phyloP scores from a whole-genome alignment of 1,284 basidiomycete species.

The Salmacisia buchloeana region DNA sequence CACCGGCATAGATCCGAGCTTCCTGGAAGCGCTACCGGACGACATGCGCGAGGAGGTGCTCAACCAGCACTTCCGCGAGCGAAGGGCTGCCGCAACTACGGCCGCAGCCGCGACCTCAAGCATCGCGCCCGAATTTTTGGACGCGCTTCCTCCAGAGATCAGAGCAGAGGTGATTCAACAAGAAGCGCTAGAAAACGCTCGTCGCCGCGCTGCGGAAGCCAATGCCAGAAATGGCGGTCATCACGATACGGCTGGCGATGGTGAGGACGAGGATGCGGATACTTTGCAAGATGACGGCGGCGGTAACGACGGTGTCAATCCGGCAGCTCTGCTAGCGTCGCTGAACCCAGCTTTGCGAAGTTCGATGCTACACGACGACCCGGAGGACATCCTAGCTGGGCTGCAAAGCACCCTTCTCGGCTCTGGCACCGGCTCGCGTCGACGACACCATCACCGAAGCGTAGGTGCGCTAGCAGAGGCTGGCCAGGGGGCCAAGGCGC shows the following conservation, averaged over 20 bases:
- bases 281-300: constrained; percentile 6
- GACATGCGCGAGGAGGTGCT: constrained; percentile 98
- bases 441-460: constrained; percentile 3
- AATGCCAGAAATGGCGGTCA: constrained; percentile 26
- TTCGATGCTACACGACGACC: not conserved
- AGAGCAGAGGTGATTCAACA: constrained; percentile 94
- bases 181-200: constrained; percentile 74
- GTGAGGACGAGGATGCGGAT: constrained; percentile 9
- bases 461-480: not conserved
- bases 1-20: constrained; percentile 95
- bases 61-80: constrained; percentile 90
- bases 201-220: constrained; percentile 56
- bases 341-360: not conserved
- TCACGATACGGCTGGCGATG: constrained; percentile 47
- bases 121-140: constrained; percentile 90
- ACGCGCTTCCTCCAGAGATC: constrained; percentile 90
- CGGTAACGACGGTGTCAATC: not conserved
- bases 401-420: not conserved
- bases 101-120: constrained; percentile 62
- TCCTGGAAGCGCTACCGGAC: constrained; percentile 93
- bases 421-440: not conserved
- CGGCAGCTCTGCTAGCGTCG: not conserved
- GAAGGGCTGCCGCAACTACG: constrained; percentile 59
- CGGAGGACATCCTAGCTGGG: not conserved
- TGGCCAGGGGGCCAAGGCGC: constrained; percentile 15